Base-by-base conservation (phyloP, 768 basidiomycete species). In the Hemileccinum rubropunctum region DNA sequence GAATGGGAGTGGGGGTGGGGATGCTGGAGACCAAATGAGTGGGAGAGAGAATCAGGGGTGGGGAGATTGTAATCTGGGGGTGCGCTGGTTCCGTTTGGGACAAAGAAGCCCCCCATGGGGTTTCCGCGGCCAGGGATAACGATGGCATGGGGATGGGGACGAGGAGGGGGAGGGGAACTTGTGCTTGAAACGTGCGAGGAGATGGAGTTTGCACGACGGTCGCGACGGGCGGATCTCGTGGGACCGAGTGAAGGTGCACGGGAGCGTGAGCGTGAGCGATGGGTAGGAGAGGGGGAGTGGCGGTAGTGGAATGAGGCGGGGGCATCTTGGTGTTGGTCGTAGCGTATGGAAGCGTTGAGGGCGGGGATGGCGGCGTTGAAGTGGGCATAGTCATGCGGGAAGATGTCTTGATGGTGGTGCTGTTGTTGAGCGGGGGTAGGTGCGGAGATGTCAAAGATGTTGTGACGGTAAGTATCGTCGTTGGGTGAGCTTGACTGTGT, bases 141-240 rank as follows among this genome's bases (percentile, higher is more conserved):
- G 62, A 90, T 88, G 10, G 84, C 84, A 56, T 84, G 82, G 0
- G 84, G 83, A 18, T 79, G 72, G 12, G 66, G 64, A 3, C 66
- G 65, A 42, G 72, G 73, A 10, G 76, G 74, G n/a, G 76, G 75
- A n/a, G n/a, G n/a, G n/a, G n/a, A n/a, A 20, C 73, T 73, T 30
- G 68, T 35, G 79, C 83, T 44, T 76, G 84, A 51, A 65, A 77
- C 39, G 75, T 81, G 65, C 12, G 80, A 77, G 52, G 78, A 79
- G 40, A 88, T 73, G 53, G 79, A 81, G 50, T 79, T 81, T 50
- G 80, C 80, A 48, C 86, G 71, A 51, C 86, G 74, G 17, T 79
- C 62, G 43, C 75, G 62, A 15, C 84, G 71, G 42, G 51, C 47
- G 45, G 79, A 79, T 45, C 83, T 69, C 9, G 79, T 75, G 2